Evolutionary conservation across 768 basidiomycete genomes (phyloP).

Genomic region (Lentinus tigrinus): DNA sequence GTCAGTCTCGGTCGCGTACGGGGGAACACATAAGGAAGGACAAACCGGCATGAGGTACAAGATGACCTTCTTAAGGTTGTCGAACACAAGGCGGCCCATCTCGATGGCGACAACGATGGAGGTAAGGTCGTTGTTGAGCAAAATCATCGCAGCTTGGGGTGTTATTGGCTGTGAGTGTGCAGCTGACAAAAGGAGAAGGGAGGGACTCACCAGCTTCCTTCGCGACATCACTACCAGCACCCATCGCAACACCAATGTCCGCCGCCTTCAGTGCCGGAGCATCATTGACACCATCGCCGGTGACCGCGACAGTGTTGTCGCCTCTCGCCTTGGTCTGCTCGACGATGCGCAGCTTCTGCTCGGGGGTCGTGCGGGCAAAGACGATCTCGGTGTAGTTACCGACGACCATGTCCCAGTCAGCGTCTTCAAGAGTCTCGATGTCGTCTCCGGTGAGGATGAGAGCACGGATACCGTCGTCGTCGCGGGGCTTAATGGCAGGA

Average conservation of each 20-base stretch:
- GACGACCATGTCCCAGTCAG: constrained; percentile 41
- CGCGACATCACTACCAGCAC: constrained; percentile 50
- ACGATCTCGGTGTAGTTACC: constrained; percentile 49
- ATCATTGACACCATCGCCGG: constrained; percentile 68
- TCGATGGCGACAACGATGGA: constrained; percentile 63
- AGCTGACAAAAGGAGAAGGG: neutral
- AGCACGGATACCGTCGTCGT: constrained; percentile 37
- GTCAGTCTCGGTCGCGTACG: neutral
- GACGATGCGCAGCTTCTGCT: constrained; percentile 67
- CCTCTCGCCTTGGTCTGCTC: constrained; percentile 50
- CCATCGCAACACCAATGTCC: constrained; percentile 64
- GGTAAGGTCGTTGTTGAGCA: constrained; percentile 65
- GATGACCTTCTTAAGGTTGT: constrained; percentile 60
- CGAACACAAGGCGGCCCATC: constrained; percentile 64
- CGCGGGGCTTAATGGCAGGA: constrained; percentile 33
- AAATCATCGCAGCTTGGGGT: constrained; percentile 54
- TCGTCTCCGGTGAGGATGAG: constrained; percentile 47
- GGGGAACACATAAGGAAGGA: no score
- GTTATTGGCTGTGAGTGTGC: neutral
- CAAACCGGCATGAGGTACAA: constrained; percentile 59
- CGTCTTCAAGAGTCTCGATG: constrained; percentile 33
- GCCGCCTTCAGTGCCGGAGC: constrained; percentile 58
- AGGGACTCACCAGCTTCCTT: constrained; percentile 47
- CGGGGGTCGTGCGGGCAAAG: constrained; percentile 61
- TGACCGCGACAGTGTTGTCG: constrained; percentile 60